Evolutionary conservation across 2,329 filamentous ascomycete species (phyloP).

Genomic region (Thielaviopsis populi): DNA sequence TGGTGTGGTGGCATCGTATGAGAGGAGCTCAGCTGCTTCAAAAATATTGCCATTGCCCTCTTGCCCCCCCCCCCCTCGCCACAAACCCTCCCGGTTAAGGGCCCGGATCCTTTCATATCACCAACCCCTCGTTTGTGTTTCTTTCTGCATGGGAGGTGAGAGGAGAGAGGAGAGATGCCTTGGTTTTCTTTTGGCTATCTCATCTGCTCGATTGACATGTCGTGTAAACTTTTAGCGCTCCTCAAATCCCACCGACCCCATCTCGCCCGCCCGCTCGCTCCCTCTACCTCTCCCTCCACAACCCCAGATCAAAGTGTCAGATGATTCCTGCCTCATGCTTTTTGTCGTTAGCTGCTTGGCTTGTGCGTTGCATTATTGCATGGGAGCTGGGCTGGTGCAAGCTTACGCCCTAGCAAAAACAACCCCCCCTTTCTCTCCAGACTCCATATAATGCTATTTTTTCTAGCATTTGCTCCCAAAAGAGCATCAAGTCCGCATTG

Average conservation of each 20-base stretch:
- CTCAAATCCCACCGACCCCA: too few species aligned
- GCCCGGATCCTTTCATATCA: background rate
- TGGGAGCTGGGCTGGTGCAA: background rate
- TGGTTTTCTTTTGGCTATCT: background rate
- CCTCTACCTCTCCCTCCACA: background rate
- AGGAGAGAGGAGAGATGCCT: too few species aligned
- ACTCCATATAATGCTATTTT: background rate
- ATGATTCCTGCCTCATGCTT: background rate
- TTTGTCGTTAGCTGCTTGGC: background rate
- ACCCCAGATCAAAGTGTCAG: slow-evolving; percentile 3
- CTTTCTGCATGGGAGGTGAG: too few species aligned
- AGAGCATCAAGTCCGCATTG: background rate
- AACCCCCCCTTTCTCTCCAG: background rate
- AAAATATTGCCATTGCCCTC: background rate
- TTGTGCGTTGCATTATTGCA: background rate
- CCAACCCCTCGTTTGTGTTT: background rate
- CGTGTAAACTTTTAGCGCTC: background rate
- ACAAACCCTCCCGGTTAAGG: background rate
- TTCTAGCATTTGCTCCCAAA: background rate
- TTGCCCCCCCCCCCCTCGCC: too few species aligned
- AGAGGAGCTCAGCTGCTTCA: background rate
- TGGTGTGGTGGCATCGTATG: background rate
- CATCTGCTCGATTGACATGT: slow-evolving; percentile 1
- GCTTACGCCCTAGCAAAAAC: background rate
- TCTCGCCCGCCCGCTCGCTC: too few species aligned